Conservation (phyloP, 1,139 yeast species). For the Yamadazyma trypodendri region DNA sequence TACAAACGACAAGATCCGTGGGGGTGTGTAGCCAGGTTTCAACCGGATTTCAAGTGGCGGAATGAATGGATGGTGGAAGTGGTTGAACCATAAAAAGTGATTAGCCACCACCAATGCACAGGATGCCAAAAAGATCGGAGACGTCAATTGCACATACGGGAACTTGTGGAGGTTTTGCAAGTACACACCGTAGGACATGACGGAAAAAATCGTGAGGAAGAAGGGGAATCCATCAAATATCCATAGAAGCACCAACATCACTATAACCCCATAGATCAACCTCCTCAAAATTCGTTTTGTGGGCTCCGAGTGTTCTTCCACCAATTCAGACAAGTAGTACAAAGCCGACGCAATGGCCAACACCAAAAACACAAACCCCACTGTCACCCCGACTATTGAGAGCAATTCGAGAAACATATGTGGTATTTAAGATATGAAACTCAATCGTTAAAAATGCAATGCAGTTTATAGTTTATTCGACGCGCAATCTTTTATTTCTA, state of each 20-base stretch:
- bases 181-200: slow-evolving; percentile 70
- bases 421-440: no score
- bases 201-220: slow-evolving; percentile 59
- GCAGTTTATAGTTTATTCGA: no score
- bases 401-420: slow-evolving; percentile 42
- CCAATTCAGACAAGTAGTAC: slow-evolving; percentile 85
- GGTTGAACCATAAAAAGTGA: slow-evolving; percentile 88
- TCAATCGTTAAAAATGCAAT: no score
- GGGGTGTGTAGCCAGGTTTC: slow-evolving; percentile 58
- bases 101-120: slow-evolving; percentile 74
- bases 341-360: slow-evolving; percentile 76
- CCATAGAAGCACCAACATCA: slow-evolving; percentile 52
- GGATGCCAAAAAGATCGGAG: slow-evolving; percentile 68
- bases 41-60: slow-evolving; percentile 58
- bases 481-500: slow-evolving; percentile 1
- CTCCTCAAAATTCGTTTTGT: slow-evolving; percentile 68
- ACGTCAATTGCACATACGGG: slow-evolving; percentile 76
- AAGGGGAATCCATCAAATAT: slow-evolving; percentile 80
- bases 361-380: slow-evolving; percentile 71
- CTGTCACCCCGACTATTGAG: slow-evolving; percentile 66
- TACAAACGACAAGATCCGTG: slow-evolving; percentile 75
- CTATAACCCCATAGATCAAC: slow-evolving; percentile 60
- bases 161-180: slow-evolving; percentile 73
- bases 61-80: slow-evolving; percentile 69
- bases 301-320: slow-evolving; percentile 89